Evolutionary conservation across 2,329 filamentous ascomycete species (phyloP).

Genomic region (Niveomyces coronatus): DNA sequence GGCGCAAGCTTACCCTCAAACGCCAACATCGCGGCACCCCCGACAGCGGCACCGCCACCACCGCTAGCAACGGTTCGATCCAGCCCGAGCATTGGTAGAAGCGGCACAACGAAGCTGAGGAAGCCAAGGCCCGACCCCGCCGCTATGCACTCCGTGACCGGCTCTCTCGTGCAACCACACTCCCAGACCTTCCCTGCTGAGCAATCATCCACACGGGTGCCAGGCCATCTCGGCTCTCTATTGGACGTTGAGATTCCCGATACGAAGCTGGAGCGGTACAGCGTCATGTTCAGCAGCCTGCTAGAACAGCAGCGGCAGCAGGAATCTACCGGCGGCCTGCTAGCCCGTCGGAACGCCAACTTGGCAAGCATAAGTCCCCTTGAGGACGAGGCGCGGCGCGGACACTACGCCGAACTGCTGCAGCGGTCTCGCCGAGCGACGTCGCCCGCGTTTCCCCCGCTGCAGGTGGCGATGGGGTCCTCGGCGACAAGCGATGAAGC

Average conservation of each 20-base stretch:
- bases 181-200: too few relatives aligned
- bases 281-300: constrained; percentile 80
- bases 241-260: constrained; percentile 74
- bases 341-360: constrained; percentile 49
- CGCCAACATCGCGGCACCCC: too few relatives aligned
- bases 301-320: constrained; percentile 41
- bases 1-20: background rate
- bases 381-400: constrained; percentile 32
- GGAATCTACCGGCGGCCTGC: constrained; percentile 24
- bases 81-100: background rate
- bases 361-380: constrained; percentile 47
- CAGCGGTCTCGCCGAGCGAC: constrained; percentile 33
- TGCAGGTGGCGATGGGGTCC: background rate
- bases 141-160: background rate
- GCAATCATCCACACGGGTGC: background rate
- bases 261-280: constrained; percentile 77
- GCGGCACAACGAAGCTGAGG: background rate
- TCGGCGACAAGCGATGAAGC: background rate
- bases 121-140: constrained; percentile 1
- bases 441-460: constrained; percentile 27
- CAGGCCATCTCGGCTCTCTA: constrained; percentile 20
- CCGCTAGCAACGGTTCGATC: background rate
- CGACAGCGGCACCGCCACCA: background rate
- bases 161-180: background rate
- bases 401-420: constrained; percentile 21